Evolutionary conservation across 2,329 filamentous ascomycete species (phyloP).

Genomic region (Trichoderma harzianum): DNA sequence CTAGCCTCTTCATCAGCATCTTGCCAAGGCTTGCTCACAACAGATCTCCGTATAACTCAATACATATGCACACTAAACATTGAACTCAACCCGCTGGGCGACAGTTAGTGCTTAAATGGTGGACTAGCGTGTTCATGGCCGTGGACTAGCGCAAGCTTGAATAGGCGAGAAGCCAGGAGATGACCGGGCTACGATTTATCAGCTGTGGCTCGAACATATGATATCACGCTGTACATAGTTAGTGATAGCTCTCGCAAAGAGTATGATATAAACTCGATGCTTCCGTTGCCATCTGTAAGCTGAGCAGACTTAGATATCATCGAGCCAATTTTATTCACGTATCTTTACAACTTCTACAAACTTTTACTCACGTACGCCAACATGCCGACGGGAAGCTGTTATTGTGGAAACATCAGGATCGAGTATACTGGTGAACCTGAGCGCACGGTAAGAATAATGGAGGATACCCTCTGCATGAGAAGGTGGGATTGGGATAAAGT

Average conservation of each 20-base stretch:
- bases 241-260: background rate
- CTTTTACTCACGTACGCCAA: background rate
- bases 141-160: background rate
- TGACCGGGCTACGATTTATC: background rate
- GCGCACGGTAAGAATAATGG: background rate
- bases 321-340: no score
- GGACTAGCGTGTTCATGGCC: background rate
- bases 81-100: background rate
- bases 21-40: background rate
- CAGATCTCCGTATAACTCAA: background rate
- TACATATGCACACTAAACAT: background rate
- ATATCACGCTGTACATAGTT: background rate
- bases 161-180: background rate
- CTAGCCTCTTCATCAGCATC: background rate
- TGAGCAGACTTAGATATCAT: background rate
- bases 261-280: background rate
- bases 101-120: background rate
- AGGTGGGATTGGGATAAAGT: background rate
- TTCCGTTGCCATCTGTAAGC: background rate
- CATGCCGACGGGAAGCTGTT: background rate
- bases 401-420: background rate
- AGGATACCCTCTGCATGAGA: background rate
- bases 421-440: background rate
- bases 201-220: background rate
- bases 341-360: background rate